Percentiles rank a stretch among this genome's conserved stretches.
These are phyloP conservation scores for Spathaspora jeffriesii DNA, from an alignment of 1,139 yeast species.

Conservation along the genomic window DNA sequence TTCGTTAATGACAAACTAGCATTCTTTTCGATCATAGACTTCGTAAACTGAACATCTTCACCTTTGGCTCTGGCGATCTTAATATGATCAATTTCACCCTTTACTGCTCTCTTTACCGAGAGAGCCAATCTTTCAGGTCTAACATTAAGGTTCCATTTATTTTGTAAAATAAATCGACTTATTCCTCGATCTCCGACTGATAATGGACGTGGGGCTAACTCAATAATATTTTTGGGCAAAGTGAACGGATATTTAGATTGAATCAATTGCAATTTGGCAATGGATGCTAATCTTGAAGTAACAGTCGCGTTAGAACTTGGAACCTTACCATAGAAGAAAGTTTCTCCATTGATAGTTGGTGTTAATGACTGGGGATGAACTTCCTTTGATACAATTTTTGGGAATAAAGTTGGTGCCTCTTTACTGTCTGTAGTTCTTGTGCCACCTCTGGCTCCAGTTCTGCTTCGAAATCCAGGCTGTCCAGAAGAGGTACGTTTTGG, in stretches of 20 bases:
- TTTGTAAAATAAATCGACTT: constrained; percentile 36
- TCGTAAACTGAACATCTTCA: constrained; percentile 8
- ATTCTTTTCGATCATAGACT: constrained; percentile 29
- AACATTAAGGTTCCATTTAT: constrained; percentile 29
- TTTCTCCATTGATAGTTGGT: constrained; percentile 28
- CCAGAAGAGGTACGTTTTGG: not conserved
- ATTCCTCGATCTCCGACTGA: constrained; percentile 9
- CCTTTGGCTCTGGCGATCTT: constrained; percentile 10
- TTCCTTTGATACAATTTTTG: constrained; percentile 14
- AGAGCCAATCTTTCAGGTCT: constrained; percentile 22
- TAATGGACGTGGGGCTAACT: constrained; percentile 18
- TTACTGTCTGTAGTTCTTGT: constrained; percentile 3
- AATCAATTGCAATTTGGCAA: constrained; percentile 39
- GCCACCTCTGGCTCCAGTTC: constrained; percentile 9
- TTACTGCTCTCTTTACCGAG: constrained; percentile 32
- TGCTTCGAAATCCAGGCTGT: constrained; percentile 2
- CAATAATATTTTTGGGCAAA: constrained; percentile 38
- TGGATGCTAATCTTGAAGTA: constrained; percentile 41
- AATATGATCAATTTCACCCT: constrained; percentile 27
- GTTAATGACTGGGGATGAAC: constrained; percentile 19
- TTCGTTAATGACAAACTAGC: constrained; percentile 27
- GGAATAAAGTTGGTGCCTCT: constrained; percentile 8
- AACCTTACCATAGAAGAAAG: constrained; percentile 42
- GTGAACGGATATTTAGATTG: constrained; percentile 45
- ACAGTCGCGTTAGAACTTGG: constrained; percentile 30